Base-by-base conservation (phyloP, 805 yeast species). In the Metschnikowia lachancei region DNA sequence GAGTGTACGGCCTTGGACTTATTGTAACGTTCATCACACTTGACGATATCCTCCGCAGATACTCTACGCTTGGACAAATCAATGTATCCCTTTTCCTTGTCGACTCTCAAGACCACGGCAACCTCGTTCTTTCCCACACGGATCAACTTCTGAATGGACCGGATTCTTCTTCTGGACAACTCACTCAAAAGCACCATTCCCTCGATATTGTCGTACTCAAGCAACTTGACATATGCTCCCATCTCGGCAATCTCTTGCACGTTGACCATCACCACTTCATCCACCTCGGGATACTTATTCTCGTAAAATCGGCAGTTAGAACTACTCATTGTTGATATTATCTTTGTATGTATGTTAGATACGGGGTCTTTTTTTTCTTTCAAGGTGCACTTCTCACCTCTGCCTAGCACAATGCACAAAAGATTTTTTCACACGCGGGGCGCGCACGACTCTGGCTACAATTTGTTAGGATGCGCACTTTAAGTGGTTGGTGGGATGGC, bases 121-220 rank as follows among this genome's bases (percentile, higher is more conserved):
- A 94, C 97, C 72, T 94, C 99, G 65, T 94, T 94, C 67, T 95
- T 89, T 55, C 99, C 99, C 54, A 94, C 98, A 75, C 98, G 86
- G 69, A 94, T 91, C 66, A 90, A 81, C 68, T 94, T 94, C 72
- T 94, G 99, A 64, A 94, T 94, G 44, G 97, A 89, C 70, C 99
- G 82, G 62, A 94, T 94, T 76, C 99, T 95, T 78, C 99, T 89
- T 81, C 99, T 87, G 31, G 98, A 91, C 59, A 94, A 80, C 74
- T 94, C 99, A 35, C 96, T 86, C 61, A 94, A 80, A 56, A 94
- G 76, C 48, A 94, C 96, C 99, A 94, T 94, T 63, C 99, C 99
- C 72, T 94, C 99, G 64, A 94, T 92, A 67, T 92, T 94, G 72
- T 94, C 98, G 65, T 94, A 94, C 72, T 94, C 99, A 55, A 94